phyloP scores from a whole-genome alignment of 129 eudicot species.

The Saussurea involucrata region DNA sequence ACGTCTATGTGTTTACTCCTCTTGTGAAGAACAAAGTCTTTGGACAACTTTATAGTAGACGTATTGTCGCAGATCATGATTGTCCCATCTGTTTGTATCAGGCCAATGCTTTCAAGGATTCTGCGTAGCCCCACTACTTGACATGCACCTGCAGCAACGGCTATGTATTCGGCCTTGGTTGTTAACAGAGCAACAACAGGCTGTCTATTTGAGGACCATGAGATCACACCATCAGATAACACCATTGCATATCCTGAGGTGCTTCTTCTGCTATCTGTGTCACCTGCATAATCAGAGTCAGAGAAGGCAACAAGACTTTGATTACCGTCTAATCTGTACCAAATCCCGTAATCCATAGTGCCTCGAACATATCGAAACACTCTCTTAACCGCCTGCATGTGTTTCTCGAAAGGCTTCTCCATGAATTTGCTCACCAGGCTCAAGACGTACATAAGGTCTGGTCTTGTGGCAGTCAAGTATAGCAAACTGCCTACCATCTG shows the following conservation, averaged over 20 bases:
- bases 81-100: neutral
- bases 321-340: neutral
- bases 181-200: neutral
- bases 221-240: neutral
- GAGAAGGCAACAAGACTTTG: neutral
- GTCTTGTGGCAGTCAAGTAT: neutral
- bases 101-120: neutral
- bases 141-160: neutral
- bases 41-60: neutral
- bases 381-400: neutral
- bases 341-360: neutral
- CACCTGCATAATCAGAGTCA: neutral
- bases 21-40: neutral
- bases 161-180: neutral
- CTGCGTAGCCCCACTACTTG: neutral
- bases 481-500: neutral
- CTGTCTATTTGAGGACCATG: neutral
- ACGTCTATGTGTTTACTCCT: neutral
- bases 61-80: neutral
- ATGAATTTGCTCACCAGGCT: neutral
- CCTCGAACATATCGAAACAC: conserved; percentile 4
- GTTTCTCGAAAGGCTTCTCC: neutral
- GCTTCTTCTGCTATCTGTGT: neutral
- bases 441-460: neutral
- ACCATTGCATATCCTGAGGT: neutral